These are phyloP conservation scores for Apiotrichum brassicae DNA, from an alignment of 1,284 basidiomycete species.

Conservation along the genomic window DNA sequence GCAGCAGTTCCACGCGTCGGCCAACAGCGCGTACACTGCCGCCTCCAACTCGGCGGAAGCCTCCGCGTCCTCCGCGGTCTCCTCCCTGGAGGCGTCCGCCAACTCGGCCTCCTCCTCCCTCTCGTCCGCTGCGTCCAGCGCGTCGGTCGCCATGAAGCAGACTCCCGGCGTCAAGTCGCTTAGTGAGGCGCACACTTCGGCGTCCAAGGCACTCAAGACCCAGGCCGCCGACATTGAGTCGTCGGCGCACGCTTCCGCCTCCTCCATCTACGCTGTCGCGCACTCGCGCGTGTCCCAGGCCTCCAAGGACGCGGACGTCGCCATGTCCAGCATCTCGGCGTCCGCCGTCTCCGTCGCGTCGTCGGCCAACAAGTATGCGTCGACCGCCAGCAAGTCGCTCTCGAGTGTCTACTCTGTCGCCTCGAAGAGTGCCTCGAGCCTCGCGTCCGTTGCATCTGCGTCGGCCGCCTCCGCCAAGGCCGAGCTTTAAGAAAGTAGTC, in stretches of 20 bases:
- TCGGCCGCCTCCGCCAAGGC: constrained; percentile 31
- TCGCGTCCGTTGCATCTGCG: constrained; percentile 29
- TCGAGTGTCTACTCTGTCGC: constrained; percentile 25
- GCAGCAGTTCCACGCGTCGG: constrained; percentile 14
- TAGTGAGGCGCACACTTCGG: constrained; percentile 33
- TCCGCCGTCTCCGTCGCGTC: constrained; percentile 23
- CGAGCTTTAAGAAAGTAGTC: constrained; percentile 23
- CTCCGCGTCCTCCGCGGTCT: constrained; percentile 2
- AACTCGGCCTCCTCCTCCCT: constrained; percentile 25
- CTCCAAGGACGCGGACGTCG: constrained; percentile 29
- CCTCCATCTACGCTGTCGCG: constrained; percentile 35
- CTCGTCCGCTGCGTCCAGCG: constrained; percentile 35
- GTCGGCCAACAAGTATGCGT: constrained; percentile 48
- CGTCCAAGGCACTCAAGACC: constrained; percentile 37
- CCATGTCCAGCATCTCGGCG: constrained; percentile 32
- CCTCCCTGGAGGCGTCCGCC: constrained; percentile 16
- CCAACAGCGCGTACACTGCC: constrained; percentile 32
- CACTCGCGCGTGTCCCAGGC: constrained; percentile 42
- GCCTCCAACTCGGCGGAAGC: constrained; percentile 24
- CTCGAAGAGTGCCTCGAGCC: constrained; percentile 29
- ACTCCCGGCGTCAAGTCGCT: constrained; percentile 32
- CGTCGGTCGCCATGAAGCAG: constrained; percentile 31
- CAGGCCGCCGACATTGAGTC: constrained; percentile 44
- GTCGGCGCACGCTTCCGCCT: constrained; percentile 35
- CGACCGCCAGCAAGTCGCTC: constrained; percentile 14